Conservation (phyloP, 1,284 basidiomycete species). For the Volvariella surrecta region DNA sequence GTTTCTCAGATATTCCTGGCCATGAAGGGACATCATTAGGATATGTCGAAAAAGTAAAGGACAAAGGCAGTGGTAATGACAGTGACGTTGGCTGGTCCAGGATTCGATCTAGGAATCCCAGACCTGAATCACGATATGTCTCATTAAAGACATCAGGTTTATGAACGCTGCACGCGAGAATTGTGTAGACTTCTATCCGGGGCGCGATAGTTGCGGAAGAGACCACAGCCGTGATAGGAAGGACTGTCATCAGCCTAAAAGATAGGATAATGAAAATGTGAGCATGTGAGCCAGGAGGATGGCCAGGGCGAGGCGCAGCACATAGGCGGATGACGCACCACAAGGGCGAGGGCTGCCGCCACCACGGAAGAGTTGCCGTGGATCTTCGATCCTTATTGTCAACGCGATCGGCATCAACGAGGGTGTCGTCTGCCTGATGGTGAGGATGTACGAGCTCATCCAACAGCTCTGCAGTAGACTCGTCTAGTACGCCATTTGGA, state of each 20-base stretch:
- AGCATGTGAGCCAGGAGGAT: background rate
- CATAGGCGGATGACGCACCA: constrained; percentile 37
- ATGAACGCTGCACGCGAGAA: constrained; percentile 43
- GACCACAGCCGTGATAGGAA: constrained; percentile 46
- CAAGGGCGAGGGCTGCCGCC: constrained; percentile 56
- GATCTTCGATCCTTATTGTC: constrained; percentile 11
- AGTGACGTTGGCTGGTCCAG: constrained; percentile 6
- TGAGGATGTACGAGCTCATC: constrained; percentile 37
- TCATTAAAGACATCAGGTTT: constrained; percentile 38
- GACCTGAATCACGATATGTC: constrained; percentile 5
- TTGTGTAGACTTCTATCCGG: constrained; percentile 54
- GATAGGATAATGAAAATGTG: constrained; percentile 1
- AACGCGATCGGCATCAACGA: constrained; percentile 19
- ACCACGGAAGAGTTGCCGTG: constrained; percentile 48
- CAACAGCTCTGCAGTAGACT: constrained; percentile 37
- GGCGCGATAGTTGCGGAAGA: constrained; percentile 52
- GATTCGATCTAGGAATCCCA: constrained; percentile 10
- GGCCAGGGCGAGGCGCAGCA: background rate
- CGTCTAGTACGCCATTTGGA: constrained; percentile 36
- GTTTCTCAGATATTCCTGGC: background rate
- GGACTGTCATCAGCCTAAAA: constrained; percentile 45
- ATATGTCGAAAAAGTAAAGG: background rate
- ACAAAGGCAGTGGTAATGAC: background rate
- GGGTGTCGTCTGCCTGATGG: constrained; percentile 26
- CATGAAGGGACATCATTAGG: background rate